phyloP scores from a whole-genome alignment of 208 protist genomes.

The Entamoeba histolytica region DNA sequence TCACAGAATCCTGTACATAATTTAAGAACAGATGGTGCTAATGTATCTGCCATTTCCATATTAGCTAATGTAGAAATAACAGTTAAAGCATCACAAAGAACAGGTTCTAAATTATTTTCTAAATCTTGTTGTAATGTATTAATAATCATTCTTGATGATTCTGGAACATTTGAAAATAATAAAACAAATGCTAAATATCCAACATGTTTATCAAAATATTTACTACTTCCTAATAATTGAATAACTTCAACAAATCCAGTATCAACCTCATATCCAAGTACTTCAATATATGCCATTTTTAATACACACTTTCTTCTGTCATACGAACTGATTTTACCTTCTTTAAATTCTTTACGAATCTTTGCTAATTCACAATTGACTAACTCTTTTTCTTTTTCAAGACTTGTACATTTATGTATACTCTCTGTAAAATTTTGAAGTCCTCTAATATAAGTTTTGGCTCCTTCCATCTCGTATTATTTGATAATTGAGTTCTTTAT shows the following conservation, averaged over 20 bases:
- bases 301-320: conserved; percentile 94
- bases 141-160: conserved; percentile 82
- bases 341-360: conserved; percentile 82
- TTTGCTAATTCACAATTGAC: conserved; percentile 93
- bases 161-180: conserved; percentile 79
- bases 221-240: conserved; percentile 64
- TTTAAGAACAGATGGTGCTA: not conserved
- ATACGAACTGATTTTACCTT: conserved; percentile 53
- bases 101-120: not conserved
- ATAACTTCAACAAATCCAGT: conserved; percentile 97
- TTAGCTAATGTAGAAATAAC: not conserved
- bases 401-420: conserved; percentile 18
- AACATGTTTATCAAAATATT: conserved; percentile 80
- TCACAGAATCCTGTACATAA: not conserved
- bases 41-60: not conserved
- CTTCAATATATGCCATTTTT: conserved; percentile 98
- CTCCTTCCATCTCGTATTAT: not conserved
- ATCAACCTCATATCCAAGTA: conserved; percentile 92
- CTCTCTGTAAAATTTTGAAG: conserved; percentile 17
- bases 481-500: too few relatives aligned
- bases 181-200: conserved; percentile 78
- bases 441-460: not conserved
- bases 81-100: not conserved
- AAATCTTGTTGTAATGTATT: conserved; percentile 82
- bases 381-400: conserved; percentile 68